Percentiles rank a stretch among this genome's conserved stretches.
Evolutionary conservation across 1,139 yeast genomes (phyloP).

Genomic region (Blastobotrys indianensis): DNA sequence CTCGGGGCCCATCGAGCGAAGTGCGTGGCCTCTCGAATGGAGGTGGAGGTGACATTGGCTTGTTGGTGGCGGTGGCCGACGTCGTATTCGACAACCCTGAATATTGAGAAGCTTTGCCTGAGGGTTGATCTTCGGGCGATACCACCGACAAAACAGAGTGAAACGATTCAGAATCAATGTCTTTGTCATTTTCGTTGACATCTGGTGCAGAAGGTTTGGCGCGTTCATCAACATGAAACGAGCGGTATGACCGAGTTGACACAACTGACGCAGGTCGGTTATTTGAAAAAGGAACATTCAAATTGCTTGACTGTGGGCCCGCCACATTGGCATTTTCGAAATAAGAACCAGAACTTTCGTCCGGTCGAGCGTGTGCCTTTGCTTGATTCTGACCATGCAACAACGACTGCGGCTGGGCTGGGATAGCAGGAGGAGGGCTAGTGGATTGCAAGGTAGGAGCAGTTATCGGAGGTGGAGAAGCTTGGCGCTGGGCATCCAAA

Average conservation of each 20-base stretch:
- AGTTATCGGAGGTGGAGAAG: background rate
- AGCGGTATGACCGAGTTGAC: conserved; percentile 5
- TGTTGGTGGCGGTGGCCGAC: background rate
- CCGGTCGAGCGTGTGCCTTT: background rate
- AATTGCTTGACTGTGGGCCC: background rate
- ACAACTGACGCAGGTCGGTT: conserved; percentile 3
- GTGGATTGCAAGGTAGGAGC: no score
- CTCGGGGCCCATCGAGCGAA: no score
- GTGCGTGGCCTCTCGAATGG: no score
- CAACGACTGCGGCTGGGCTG: no score
- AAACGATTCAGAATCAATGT: conserved; percentile 1
- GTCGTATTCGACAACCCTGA: background rate
- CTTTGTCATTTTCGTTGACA: conserved; percentile 5
- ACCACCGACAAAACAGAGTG: no score
- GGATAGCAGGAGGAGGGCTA: no score
- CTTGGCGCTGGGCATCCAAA: conserved; percentile 6
- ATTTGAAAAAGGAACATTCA: background rate
- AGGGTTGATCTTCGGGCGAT: no score
- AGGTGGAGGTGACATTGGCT: no score
- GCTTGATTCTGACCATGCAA: background rate
- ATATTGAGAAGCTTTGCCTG: no score
- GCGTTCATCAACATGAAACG: conserved; percentile 5
- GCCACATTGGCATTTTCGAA: conserved; percentile 1
- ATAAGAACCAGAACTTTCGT: conserved; percentile 6
- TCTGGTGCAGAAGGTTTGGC: background rate